A percentile compares a stretch with the other conserved stretches of the same genome.
These are phyloP conservation scores for Clohesyomyces aquaticus DNA, from an alignment of 495 filamentous ascomycete genomes.

Conservation along the genomic window DNA sequence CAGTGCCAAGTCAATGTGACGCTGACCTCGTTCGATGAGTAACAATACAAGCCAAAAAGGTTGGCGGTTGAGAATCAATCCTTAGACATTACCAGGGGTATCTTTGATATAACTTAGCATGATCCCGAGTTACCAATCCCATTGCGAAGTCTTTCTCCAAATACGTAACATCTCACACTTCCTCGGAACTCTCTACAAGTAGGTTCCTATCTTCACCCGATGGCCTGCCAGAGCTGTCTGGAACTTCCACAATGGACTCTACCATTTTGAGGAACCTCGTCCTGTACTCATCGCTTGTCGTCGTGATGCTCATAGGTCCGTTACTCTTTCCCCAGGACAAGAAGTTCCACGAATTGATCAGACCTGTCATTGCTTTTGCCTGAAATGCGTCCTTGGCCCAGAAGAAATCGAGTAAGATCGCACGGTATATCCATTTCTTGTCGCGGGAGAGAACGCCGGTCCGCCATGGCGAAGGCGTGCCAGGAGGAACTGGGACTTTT, in stretches of 20 bases:
- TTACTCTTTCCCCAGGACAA: conserved; percentile 49
- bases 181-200: not conserved
- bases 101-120: not conserved
- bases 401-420: conserved; percentile 69
- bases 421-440: conserved; percentile 66
- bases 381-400: conserved; percentile 69
- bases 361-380: conserved; percentile 62
- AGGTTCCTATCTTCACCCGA: conserved; percentile 11
- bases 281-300: conserved; percentile 66
- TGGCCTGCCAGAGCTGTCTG: conserved; percentile 30
- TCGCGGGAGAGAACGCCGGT: conserved; percentile 61
- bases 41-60: too few species aligned
- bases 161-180: conserved; percentile 11
- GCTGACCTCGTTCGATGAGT: too few species aligned
- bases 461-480: conserved; percentile 51
- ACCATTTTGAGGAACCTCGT: conserved; percentile 68
- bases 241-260: conserved; percentile 54
- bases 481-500: conserved; percentile 24
- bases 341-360: conserved; percentile 65
- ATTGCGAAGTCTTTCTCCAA: too few species aligned
- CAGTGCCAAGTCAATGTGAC: too few species aligned
- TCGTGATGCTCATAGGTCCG: conserved; percentile 73
- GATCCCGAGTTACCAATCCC: too few species aligned
- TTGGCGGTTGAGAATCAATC: too few species aligned
- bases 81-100: not conserved